Evolutionary conservation across 2,329 filamentous ascomycete species (phyloP).

Genomic region (Rhynchosporium secalis): DNA sequence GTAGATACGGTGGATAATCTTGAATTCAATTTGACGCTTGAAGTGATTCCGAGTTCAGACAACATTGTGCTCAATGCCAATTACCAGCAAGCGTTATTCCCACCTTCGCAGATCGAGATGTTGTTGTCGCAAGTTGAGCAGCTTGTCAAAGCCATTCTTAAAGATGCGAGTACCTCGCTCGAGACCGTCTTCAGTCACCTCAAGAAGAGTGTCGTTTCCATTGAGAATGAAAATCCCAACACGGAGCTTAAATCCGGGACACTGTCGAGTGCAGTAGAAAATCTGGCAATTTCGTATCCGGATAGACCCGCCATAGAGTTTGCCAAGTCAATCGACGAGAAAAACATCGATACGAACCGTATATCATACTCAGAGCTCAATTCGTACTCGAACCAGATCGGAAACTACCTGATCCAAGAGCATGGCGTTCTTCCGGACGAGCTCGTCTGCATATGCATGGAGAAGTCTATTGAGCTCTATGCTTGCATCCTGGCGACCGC

Average conservation of each 20-base stretch:
- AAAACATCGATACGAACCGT: slow-evolving; percentile 41
- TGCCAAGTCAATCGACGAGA: slow-evolving; percentile 48
- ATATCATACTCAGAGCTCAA: slow-evolving; percentile 69
- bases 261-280: slow-evolving; percentile 37
- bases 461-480: slow-evolving; percentile 75
- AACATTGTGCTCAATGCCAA: slow-evolving; percentile 53
- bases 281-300: slow-evolving; percentile 44
- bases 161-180: slow-evolving; percentile 17
- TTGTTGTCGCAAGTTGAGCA: slow-evolving; percentile 63
- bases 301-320: slow-evolving; percentile 65
- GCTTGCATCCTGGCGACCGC: slow-evolving; percentile 70
- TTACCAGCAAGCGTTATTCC: slow-evolving; percentile 55
- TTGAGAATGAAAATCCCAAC: slow-evolving; percentile 33
- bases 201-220: slow-evolving; percentile 30
- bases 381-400: slow-evolving; percentile 61
- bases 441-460: slow-evolving; percentile 72
- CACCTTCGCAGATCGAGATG: slow-evolving; percentile 53
- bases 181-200: slow-evolving; percentile 23
- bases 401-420: slow-evolving; percentile 51
- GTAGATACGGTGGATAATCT: slow-evolving; percentile 66
- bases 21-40: slow-evolving; percentile 74
- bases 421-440: slow-evolving; percentile 51
- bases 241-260: slow-evolving; percentile 23
- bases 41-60: slow-evolving; percentile 64
- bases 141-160: slow-evolving; percentile 47